These are phyloP conservation scores for Bipolaris cookei DNA, from an alignment of 2,329 filamentous ascomycete species.

Conservation along the genomic window DNA sequence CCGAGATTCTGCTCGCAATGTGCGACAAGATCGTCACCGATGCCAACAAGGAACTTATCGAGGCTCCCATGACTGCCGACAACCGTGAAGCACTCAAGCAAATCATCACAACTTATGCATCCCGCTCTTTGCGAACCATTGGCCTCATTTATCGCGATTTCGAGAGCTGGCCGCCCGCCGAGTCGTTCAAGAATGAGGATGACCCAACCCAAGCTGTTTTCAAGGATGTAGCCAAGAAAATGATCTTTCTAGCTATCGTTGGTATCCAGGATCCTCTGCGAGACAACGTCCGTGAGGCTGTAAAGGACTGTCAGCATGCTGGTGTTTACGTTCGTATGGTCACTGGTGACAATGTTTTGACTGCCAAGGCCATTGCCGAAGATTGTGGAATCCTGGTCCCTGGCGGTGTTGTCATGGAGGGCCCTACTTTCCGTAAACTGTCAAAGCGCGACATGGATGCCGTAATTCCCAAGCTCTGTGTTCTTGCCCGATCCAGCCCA, in stretches of 20 bases:
- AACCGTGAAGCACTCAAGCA: constrained; percentile 66
- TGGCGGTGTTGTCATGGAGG: constrained; percentile 76
- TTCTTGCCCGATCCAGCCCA: constrained; percentile 71
- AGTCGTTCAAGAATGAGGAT: constrained; percentile 64
- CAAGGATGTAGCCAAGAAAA: constrained; percentile 71
- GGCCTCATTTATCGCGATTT: constrained; percentile 85
- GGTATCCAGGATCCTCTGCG: constrained; percentile 84
- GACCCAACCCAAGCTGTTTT: constrained; percentile 69
- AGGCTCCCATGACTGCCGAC: constrained; percentile 60
- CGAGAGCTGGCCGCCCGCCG: constrained; percentile 75
- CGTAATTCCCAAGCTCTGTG: constrained; percentile 68
- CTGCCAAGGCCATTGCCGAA: constrained; percentile 77
- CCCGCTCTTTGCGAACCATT: constrained; percentile 81
- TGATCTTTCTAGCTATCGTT: constrained; percentile 76
- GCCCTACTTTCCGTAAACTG: constrained; percentile 77
- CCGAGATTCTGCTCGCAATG: constrained; percentile 57
- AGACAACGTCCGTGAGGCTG: constrained; percentile 74
- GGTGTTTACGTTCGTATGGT: constrained; percentile 86
- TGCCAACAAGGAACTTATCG: constrained; percentile 63
- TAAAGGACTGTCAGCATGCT: constrained; percentile 73
- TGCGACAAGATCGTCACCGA: constrained; percentile 63
- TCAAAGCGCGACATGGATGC: constrained; percentile 63
- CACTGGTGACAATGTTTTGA: constrained; percentile 81
- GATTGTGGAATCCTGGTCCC: constrained; percentile 79
- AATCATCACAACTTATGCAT: constrained; percentile 79